phyloP scores from a whole-genome alignment of 345 rosid genomes.

The Ceriops tagal region DNA sequence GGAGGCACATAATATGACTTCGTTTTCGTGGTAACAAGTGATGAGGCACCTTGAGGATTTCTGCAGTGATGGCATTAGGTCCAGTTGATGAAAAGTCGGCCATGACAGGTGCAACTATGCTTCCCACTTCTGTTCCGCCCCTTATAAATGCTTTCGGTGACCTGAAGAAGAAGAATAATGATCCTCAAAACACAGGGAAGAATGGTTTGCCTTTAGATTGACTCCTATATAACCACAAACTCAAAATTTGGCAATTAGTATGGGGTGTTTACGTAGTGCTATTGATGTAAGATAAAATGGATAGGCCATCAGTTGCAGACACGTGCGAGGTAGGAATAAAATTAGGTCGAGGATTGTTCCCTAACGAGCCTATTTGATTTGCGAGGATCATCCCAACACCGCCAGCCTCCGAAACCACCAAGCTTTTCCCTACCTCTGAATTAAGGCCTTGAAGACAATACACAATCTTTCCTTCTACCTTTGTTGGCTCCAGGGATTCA shows the following conservation, averaged over 20 bases:
- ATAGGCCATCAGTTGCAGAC: background rate
- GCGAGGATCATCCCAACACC: background rate
- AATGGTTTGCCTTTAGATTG: too few relatives aligned
- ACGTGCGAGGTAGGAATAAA: background rate
- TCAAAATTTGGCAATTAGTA: background rate
- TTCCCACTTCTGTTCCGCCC: conserved; percentile 14
- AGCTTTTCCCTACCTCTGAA: background rate
- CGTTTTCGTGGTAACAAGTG: too few relatives aligned
- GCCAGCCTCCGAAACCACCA: background rate
- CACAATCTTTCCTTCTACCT: background rate
- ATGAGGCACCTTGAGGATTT: conserved; percentile 18
- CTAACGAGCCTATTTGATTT: background rate
- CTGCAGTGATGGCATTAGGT: conserved; percentile 20
- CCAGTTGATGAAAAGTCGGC: conserved; percentile 20
- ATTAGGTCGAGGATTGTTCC: background rate
- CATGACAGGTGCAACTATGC: conserved; percentile 20
- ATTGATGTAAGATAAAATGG: background rate
- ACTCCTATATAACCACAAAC: too few relatives aligned
- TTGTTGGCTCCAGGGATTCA: background rate
- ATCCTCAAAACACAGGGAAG: too few relatives aligned
- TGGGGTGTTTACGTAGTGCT: background rate
- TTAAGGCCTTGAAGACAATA: background rate
- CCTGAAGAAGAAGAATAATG: conserved; percentile 3
- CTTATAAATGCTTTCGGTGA: conserved; percentile 21
- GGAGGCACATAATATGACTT: background rate